Base-by-base conservation (phyloP, 2,329 filamentous ascomycete species). In the Ceratocystis papillata region DNA sequence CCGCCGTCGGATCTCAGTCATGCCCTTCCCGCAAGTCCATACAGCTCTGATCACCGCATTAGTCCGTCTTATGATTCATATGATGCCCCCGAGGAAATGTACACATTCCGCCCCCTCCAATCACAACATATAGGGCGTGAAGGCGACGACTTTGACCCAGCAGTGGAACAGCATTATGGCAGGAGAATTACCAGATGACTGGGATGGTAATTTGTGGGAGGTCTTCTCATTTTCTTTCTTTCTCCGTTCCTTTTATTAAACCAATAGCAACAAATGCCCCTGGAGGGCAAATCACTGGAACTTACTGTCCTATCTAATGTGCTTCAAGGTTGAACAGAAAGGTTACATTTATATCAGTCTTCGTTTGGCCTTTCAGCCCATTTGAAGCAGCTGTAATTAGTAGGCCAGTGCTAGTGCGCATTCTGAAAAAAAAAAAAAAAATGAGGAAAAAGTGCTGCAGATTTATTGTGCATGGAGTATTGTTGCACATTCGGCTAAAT, bases 41-140 rank as follows among this genome's bases (percentile, higher is more conserved):
- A 59, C 7, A 30, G 28, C 15, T 20, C 55, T 37, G 55, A 37
- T 10, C 55, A 59, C 30, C 55, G 55, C 15, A 59, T 59, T 6
- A 59, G 55, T n/a, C 22, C 59, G 48, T 79, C 79, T 12, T 75
- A 75, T 55, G 74, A 77, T 61, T 79, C 79, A 12, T 75, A 75
- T 53, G 74, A 77, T 61, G 73, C 77, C 7, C 75, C 75, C 4
- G 78, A 79, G 67, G 73, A 75, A 33, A 75, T 78, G 37, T 76
- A 76, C 71, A 76, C 74, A 28, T 80, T 78, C 70, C 76, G 75
- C 46, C 77, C 73, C 68, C 75, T 75, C 57, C 73, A 75, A 69
- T 77, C 75, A 8, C 78, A 76, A 67, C 77, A 77, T 68, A 79
- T 78, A 77, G 78, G 76, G 50, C 69, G 77, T 63, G 74, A 74